Evolutionary conservation across 805 yeast genomes (phyloP).

Genomic region (Hemisphaericaspora nanyangensis): DNA sequence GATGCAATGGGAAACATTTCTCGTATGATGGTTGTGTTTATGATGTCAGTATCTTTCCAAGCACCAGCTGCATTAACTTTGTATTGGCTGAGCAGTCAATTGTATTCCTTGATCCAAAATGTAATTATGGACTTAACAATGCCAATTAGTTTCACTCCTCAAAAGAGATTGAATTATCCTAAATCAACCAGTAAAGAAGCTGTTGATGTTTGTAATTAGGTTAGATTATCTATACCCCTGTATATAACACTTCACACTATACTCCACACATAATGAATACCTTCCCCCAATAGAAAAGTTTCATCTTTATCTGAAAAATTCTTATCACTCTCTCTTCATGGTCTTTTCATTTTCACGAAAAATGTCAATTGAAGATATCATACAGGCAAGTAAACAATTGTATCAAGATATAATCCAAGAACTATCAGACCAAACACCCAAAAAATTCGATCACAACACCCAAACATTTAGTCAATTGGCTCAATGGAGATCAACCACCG

Average conservation of each 20-base stretch:
- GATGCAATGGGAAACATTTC: slow-evolving; percentile 68
- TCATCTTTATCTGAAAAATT: too few relatives aligned
- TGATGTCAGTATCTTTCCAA: slow-evolving; percentile 81
- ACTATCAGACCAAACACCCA: slow-evolving; percentile 22
- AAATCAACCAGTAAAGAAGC: slow-evolving; percentile 10
- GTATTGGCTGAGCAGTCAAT: slow-evolving; percentile 90
- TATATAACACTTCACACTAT: too few relatives aligned
- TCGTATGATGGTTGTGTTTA: slow-evolving; percentile 68
- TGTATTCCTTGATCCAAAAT: slow-evolving; percentile 74
- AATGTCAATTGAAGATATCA: slow-evolving; percentile 4
- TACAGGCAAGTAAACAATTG: slow-evolving; percentile 18
- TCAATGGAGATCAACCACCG: slow-evolving; percentile 27
- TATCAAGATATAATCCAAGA: slow-evolving; percentile 25
- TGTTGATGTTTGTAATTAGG: slow-evolving; percentile 1
- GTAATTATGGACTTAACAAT: slow-evolving; percentile 58
- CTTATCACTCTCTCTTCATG: too few relatives aligned
- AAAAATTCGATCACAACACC: slow-evolving; percentile 20
- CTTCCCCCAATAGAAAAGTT: too few relatives aligned
- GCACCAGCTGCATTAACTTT: slow-evolving; percentile 79
- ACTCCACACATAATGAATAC: too few relatives aligned
- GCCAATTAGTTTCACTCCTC: slow-evolving; percentile 56
- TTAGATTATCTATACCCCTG: too few relatives aligned
- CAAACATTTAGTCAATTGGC: slow-evolving; percentile 34
- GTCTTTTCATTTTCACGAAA: too few relatives aligned
- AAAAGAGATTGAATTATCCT: slow-evolving; percentile 24